phyloP scores from a whole-genome alignment of 176 grass and related monocot genomes.

The Tillandsia leiboldiana region DNA sequence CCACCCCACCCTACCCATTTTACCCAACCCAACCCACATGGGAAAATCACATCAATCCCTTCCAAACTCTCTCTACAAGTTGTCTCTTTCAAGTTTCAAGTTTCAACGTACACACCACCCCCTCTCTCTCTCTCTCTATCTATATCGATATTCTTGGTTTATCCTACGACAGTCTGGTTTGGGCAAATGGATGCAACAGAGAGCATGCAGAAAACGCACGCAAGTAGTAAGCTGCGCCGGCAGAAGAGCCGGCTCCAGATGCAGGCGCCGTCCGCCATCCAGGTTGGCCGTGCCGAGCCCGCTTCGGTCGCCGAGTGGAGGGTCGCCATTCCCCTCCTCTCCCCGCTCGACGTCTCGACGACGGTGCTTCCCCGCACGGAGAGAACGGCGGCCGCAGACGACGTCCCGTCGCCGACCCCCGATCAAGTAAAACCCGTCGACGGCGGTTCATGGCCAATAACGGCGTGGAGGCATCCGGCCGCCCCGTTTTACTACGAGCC shows the following conservation, averaged over 20 bases:
- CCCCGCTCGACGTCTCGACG: conserved; percentile 25
- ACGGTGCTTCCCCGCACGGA: not conserved
- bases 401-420: not conserved
- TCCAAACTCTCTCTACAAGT: too few species aligned
- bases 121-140: too few species aligned
- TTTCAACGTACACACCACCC: not conserved
- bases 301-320: conserved; percentile 21
- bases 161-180: too few species aligned
- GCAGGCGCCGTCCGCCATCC: conserved; percentile 29
- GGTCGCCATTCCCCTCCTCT: conserved; percentile 32
- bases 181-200: too few species aligned
- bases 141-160: too few species aligned
- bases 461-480: conserved; percentile 26
- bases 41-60: too few species aligned
- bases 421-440: not conserved
- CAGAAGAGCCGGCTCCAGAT: conserved; percentile 32
- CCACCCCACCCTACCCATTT: too few species aligned
- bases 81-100: too few species aligned
- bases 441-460: not conserved
- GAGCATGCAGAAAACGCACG: not conserved
- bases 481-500: conserved; percentile 30
- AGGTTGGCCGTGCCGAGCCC: conserved; percentile 15
- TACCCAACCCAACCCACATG: too few species aligned
- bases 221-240: not conserved
- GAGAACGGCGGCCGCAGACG: conserved; percentile 5